Evolutionary conservation across 2,329 filamentous ascomycete genomes (phyloP).

Genomic region (Colletotrichum siamense): DNA sequence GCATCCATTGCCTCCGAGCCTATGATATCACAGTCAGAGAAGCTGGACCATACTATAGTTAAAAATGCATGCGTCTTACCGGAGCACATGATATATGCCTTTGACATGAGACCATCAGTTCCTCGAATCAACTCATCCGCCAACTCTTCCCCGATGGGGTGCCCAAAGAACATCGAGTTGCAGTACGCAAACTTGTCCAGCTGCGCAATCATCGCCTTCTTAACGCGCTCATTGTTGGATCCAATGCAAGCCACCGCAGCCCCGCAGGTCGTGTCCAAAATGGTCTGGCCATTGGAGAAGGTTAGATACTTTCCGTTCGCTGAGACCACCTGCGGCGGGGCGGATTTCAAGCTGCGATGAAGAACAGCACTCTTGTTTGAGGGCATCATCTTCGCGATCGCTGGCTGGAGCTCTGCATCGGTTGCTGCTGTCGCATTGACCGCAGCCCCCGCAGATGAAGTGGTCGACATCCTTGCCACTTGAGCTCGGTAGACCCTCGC

Average conservation of each 20-base stretch:
- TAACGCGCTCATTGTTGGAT: conserved; percentile 66
- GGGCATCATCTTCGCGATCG: not conserved
- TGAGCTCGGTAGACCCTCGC: not conserved
- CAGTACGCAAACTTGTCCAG: conserved; percentile 59
- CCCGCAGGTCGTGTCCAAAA: conserved; percentile 77
- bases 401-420: not conserved
- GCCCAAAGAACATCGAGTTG: conserved; percentile 43
- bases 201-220: conserved; percentile 64
- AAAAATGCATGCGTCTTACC: not conserved
- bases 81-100: conserved; percentile 39
- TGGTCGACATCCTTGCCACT: not conserved
- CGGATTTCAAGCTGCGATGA: conserved; percentile 14
- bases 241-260: conserved; percentile 77
- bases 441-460: not conserved
- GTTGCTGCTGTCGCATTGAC: not conserved
- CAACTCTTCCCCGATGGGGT: conserved; percentile 52
- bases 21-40: not conserved
- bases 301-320: conserved; percentile 21
- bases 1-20: conserved; percentile 59
- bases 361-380: conserved; percentile 16
- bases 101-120: conserved; percentile 39
- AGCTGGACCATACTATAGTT: not conserved
- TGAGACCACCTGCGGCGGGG: conserved; percentile 12
- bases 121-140: conserved; percentile 41
- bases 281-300: conserved; percentile 29